A percentile compares a stretch with the other conserved stretches of the same genome.
Evolutionary conservation across 805 yeast species (phyloP).

Genomic region (Starmerella cellae): DNA sequence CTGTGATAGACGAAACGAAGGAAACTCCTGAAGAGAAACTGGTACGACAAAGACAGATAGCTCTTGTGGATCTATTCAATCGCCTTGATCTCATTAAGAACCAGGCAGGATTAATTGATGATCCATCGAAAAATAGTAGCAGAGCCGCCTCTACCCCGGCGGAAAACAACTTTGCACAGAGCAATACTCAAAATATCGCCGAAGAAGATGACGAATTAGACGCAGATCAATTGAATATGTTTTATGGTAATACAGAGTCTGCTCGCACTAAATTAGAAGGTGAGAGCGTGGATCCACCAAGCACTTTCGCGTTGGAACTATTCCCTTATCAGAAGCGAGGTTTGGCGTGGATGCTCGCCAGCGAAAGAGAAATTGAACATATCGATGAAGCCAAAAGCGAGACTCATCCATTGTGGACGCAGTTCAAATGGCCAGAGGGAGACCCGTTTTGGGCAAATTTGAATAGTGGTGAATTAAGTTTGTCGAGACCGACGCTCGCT

Average conservation of each 20-base stretch:
- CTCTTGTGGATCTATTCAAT: conserved; percentile 44
- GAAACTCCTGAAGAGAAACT: conserved; percentile 45
- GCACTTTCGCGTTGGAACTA: conserved; percentile 43
- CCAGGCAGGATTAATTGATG: background rate
- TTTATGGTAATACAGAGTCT: conserved; percentile 49
- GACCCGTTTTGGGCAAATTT: conserved; percentile 57
- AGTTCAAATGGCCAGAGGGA: conserved; percentile 53
- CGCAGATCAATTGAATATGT: conserved; percentile 59
- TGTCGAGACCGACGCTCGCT: conserved; percentile 51
- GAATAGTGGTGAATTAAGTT: conserved; percentile 65
- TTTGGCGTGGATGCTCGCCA: conserved; percentile 73
- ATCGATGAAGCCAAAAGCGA: conserved; percentile 28
- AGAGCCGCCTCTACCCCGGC: background rate
- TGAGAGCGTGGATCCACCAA: conserved; percentile 50
- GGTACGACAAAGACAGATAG: conserved; percentile 41
- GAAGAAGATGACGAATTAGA: conserved; percentile 36
- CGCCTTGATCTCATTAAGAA: conserved; percentile 28
- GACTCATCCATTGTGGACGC: conserved; percentile 78
- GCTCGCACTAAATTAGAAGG: conserved; percentile 17
- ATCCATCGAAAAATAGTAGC: background rate
- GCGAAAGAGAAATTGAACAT: conserved; percentile 52
- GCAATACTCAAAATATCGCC: conserved; percentile 18
- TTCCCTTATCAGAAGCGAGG: conserved; percentile 78
- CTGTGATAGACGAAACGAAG: conserved; percentile 24
- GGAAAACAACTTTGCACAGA: background rate